Base-by-base conservation (phyloP, 1,284 basidiomycete genomes). In the Anthracocystis setariae region DNA sequence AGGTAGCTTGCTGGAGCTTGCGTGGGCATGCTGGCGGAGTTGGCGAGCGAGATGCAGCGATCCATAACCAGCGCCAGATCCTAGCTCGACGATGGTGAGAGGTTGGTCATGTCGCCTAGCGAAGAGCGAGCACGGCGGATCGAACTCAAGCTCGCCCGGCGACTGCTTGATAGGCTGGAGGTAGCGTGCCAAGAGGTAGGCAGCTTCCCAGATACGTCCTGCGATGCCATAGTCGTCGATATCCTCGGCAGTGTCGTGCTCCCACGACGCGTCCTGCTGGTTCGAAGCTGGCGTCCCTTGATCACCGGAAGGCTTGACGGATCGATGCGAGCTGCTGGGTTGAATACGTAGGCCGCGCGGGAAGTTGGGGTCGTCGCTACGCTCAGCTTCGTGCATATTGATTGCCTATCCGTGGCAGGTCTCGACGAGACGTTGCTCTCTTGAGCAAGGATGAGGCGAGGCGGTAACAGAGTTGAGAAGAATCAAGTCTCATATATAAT, bases 121-220 rank as follows among this genome's bases (percentile, higher is more conserved):
- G 32, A 77, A 73, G 17, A 79, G 37, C 2, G 77, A 68, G 57
- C 77, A 79, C 3, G 72, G 71, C 12, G 81, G 81, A 15, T 81
- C 77, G 38, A 77, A 78, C n/a, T 73, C 59, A 10, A 76, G 46
- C 21, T 45, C 18, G 8, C 48, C 33, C 10, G 44, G 13, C 0
- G 12, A 8, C 23, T 43, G 5, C 17, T n/a, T 20, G 12, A 55
- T 35, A 12, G 70, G 62, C 2, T 55, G 40, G 12, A 82, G 54
- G 51, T 82, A 82, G 37, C 52, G 55, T 27, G 59, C 53, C 0
- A 79, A 56, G 27, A 80, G 39, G 40, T 77, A 81, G 15, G 77
- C 79, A 0, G 81, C 79, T 48, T 82, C 81, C 77, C 81, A 82
- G 21, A 81, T 77, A 3, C 80, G 59, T 2, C 80, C 80, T 15